Evolutionary conservation across 306 rosid species (phyloP).

Genomic region (Gleditsia sinensis): DNA sequence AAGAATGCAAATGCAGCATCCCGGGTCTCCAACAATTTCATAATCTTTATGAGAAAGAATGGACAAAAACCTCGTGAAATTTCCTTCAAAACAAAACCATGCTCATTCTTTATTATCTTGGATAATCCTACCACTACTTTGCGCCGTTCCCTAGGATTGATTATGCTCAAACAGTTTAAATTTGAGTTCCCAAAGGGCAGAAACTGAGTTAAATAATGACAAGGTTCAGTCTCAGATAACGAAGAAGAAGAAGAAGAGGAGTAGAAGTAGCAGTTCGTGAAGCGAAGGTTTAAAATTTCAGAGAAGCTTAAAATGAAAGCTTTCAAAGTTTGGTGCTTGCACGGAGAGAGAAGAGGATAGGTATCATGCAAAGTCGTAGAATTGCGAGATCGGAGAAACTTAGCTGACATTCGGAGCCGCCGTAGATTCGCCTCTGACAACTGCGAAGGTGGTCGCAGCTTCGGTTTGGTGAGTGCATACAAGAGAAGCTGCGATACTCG

Average conservation of each 20-base stretch:
- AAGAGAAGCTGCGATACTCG: background rate
- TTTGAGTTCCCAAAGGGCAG: conserved; percentile 45
- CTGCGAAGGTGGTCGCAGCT: conserved; percentile 18
- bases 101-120: conserved; percentile 48
- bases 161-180: conserved; percentile 35
- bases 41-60: conserved; percentile 47
- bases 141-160: conserved; percentile 63
- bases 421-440: conserved; percentile 8
- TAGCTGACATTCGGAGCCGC: conserved; percentile 54
- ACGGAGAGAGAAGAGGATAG: conserved; percentile 25
- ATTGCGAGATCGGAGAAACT: conserved; percentile 35
- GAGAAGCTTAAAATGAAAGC: conserved; percentile 2
- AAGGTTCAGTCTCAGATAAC: conserved; percentile 4
- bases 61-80: conserved; percentile 64
- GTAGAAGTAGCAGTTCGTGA: background rate
- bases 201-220: conserved; percentile 59
- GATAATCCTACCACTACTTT: conserved; percentile 56
- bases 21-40: conserved; percentile 45
- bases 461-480: background rate
- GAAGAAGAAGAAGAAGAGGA: conserved; percentile 24
- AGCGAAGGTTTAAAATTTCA: conserved; percentile 26
- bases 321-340: conserved; percentile 1
- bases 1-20: conserved; percentile 73
- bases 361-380: conserved; percentile 37
- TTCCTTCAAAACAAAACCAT: conserved; percentile 42